A percentile compares a stretch with the other conserved stretches of the same genome.
Conservation (phyloP, 139 green algal species). For the Dunaliella primolecta region DNA sequence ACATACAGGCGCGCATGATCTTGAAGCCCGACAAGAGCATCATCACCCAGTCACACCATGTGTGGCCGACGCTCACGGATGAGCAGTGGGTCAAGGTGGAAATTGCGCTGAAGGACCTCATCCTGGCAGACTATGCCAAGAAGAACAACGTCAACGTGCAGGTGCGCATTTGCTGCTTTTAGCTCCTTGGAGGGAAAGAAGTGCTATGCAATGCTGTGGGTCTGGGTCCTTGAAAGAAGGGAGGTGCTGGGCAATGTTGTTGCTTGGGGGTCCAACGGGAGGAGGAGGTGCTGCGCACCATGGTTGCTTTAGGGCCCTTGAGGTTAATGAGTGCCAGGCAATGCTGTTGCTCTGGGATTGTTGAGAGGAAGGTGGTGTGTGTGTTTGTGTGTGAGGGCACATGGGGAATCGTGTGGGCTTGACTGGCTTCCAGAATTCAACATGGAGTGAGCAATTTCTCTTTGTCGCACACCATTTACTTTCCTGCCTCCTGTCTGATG, state of each 20-base stretch:
- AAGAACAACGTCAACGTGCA: constrained; percentile 99
- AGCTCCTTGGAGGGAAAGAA: too few species aligned
- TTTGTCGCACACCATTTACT: too few species aligned
- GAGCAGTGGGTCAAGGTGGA: constrained; percentile 99
- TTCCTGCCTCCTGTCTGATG: too few species aligned
- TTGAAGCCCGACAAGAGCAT: constrained; percentile 93
- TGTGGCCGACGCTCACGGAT: constrained; percentile 96
- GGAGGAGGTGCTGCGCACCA: too few species aligned
- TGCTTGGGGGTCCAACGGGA: background rate
- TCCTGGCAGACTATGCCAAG: constrained; percentile 97
- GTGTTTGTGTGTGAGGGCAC: background rate
- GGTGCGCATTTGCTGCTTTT: constrained; percentile 2
- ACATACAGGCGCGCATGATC: constrained; percentile 83
- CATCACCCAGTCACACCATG: constrained; percentile 95
- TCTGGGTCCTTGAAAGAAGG: background rate
- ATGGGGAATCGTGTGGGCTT: background rate
- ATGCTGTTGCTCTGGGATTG: background rate
- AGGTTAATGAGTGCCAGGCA: too few species aligned
- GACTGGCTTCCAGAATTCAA: too few species aligned
- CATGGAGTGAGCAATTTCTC: too few species aligned
- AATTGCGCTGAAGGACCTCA: constrained; percentile 95
- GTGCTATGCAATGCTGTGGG: too few species aligned
- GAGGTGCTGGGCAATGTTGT: background rate
- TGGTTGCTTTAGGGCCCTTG: too few species aligned
- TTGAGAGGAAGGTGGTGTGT: background rate